Evolutionary conservation across 305 asterid genomes (phyloP).

Genomic region (Euphrasia arctica): DNA sequence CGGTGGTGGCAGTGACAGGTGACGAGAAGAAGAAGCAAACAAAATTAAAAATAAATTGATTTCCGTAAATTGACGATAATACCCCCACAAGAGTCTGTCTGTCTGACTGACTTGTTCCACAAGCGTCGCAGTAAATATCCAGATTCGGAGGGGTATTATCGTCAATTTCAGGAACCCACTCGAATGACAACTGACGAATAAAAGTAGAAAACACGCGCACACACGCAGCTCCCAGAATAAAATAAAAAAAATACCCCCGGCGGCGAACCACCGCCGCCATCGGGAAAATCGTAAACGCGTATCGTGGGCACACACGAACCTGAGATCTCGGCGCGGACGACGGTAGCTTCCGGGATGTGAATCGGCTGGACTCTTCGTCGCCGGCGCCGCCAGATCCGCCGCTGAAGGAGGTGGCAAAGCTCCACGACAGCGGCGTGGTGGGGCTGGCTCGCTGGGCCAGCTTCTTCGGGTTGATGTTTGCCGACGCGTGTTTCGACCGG

Average conservation of each 20-base stretch:
- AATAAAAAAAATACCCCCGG: slow-evolving; percentile 6
- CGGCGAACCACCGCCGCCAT: slow-evolving; percentile 18
- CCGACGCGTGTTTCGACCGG: slow-evolving; percentile 46
- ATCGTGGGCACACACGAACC: slow-evolving; percentile 36
- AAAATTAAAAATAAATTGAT: slow-evolving; percentile 6
- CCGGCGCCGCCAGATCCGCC: slow-evolving; percentile 51
- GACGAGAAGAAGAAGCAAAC: slow-evolving; percentile 29
- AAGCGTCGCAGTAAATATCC: slow-evolving; percentile 53
- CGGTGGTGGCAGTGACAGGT: slow-evolving; percentile 43
- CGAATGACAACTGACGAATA: slow-evolving; percentile 35
- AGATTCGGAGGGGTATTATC: slow-evolving; percentile 37
- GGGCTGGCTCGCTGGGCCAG: slow-evolving; percentile 66
- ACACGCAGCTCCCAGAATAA: background rate
- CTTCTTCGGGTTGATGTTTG: slow-evolving; percentile 30
- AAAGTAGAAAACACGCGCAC: background rate
- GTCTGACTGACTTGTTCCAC: slow-evolving; percentile 35
- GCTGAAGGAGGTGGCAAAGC: slow-evolving; percentile 67
- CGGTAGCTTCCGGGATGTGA: slow-evolving; percentile 27
- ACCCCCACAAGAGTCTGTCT: slow-evolving; percentile 8
- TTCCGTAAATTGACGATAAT: background rate
- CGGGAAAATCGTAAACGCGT: slow-evolving; percentile 21
- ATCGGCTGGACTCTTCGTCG: slow-evolving; percentile 52
- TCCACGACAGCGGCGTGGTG: slow-evolving; percentile 79
- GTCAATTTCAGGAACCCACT: slow-evolving; percentile 22
- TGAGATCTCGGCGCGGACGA: slow-evolving; percentile 63